Conservation (phyloP, 352 stramenopile genomes). For the Pythium myriotylum region DNA sequence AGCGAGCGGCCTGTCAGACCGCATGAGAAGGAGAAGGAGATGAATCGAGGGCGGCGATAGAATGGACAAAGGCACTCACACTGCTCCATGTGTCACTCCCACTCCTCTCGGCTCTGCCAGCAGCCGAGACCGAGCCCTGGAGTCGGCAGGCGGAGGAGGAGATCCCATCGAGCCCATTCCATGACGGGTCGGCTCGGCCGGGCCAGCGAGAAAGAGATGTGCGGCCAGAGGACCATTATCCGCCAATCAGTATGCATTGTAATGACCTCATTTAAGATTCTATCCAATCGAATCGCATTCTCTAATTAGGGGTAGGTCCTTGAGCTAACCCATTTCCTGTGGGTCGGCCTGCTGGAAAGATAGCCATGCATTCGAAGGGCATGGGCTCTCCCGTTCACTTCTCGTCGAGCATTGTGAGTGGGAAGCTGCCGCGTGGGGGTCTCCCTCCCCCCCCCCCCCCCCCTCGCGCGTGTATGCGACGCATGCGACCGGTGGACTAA, state of each 20-base stretch:
- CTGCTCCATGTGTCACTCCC: slow-evolving; percentile 18
- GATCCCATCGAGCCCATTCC: slow-evolving; percentile 8
- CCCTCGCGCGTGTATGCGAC: slow-evolving; percentile 1
- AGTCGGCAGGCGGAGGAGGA: not conserved
- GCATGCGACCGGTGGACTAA: not conserved
- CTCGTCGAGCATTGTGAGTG: slow-evolving; percentile 36
- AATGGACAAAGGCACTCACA: no score
- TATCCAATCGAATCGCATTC: slow-evolving; percentile 12
- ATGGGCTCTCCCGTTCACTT: slow-evolving; percentile 27
- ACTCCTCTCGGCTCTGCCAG: not conserved
- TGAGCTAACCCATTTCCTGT: slow-evolving; percentile 24
- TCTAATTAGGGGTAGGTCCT: slow-evolving; percentile 22
- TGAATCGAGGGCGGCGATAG: no score
- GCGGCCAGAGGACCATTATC: not conserved
- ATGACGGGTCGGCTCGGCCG: slow-evolving; percentile 5
- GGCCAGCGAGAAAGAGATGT: not conserved
- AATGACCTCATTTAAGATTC: slow-evolving; percentile 7
- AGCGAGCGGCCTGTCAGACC: no score
- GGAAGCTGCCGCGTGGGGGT: not conserved
- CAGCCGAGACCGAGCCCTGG: slow-evolving; percentile 9
- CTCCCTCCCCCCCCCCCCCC: no score
- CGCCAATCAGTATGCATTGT: not conserved
- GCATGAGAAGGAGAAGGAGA: no score
- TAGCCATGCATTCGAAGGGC: slow-evolving; percentile 41
- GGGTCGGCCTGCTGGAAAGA: slow-evolving; percentile 35